phyloP scores from a whole-genome alignment of 129 eudicot species.

The Pseudognaphalium luteoalbum region DNA sequence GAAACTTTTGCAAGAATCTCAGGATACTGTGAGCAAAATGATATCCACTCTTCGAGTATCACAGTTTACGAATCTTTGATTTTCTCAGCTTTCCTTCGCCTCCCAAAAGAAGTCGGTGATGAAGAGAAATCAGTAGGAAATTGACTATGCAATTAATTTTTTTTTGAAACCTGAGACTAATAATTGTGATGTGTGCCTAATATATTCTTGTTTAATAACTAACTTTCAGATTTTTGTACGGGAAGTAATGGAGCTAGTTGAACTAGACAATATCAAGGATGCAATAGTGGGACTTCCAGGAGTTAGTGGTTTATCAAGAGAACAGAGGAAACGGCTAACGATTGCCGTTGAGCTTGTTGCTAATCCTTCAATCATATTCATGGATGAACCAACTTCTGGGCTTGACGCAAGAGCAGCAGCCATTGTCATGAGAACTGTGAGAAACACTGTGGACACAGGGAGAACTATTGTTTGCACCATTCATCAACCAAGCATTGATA shows the following conservation, averaged over 20 bases:
- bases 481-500: conserved; percentile 97
- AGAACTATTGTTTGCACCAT: conserved; percentile 97
- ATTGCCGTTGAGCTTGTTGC: conserved; percentile 98
- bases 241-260: conserved; percentile 86
- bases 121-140: conserved; percentile 76
- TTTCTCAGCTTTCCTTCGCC: conserved; percentile 87
- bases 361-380: conserved; percentile 94
- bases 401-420: conserved; percentile 99
- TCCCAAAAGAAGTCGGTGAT: conserved; percentile 70
- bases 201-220: neutral
- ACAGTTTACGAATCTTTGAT: conserved; percentile 78
- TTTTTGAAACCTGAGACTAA: neutral
- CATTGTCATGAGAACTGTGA: conserved; percentile 95
- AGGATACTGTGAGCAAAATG: conserved; percentile 96
- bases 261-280: conserved; percentile 64
- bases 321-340: conserved; percentile 89
- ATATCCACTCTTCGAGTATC: conserved; percentile 85
- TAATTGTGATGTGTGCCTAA: neutral
- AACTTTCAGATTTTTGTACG: conserved; percentile 59
- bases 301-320: conserved; percentile 76
- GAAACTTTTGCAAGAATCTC: conserved; percentile 94
- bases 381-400: conserved; percentile 99
- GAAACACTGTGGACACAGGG: conserved; percentile 96
- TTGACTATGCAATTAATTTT: neutral
- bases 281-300: conserved; percentile 91